Percentiles rank a stretch among this genome's conserved stretches.
These are phyloP conservation scores for Astrothelium macrocarpum DNA, from an alignment of 495 filamentous ascomycete genomes.

Conservation along the genomic window DNA sequence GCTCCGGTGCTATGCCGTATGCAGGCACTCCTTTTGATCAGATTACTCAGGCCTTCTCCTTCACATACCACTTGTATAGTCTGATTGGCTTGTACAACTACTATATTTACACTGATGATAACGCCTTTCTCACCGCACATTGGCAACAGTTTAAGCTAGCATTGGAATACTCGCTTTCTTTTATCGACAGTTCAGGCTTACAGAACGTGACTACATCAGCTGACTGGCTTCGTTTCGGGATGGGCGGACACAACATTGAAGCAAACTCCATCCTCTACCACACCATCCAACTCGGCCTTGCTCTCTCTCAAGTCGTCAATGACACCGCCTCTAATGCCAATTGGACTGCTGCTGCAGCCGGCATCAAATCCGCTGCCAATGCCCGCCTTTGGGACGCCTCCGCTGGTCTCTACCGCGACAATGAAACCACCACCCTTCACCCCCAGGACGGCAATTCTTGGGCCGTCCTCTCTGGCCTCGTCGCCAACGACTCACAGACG, in stretches of 20 bases:
- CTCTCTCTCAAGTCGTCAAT: constrained; percentile 28
- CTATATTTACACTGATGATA: constrained; percentile 26
- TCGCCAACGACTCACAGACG: constrained; percentile 18
- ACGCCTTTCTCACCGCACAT: constrained; percentile 17
- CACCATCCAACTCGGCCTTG: constrained; percentile 28
- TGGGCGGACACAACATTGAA: constrained; percentile 43
- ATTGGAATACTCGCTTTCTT: constrained; percentile 23
- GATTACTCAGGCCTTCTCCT: constrained; percentile 10
- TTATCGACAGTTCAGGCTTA: constrained; percentile 30
- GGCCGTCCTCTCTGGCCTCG: constrained; percentile 32
- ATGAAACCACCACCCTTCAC: constrained; percentile 29
- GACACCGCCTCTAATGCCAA: constrained; percentile 15
- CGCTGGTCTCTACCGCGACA: constrained; percentile 27
- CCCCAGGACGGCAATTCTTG: constrained; percentile 45
- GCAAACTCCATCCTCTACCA: constrained; percentile 32
- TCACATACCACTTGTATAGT: constrained; percentile 32
- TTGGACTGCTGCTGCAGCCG: constrained; percentile 19
- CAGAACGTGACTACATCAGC: constrained; percentile 22
- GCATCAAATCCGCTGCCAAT: constrained; percentile 27
- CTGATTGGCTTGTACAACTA: constrained; percentile 30
- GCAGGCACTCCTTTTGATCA: constrained; percentile 20
- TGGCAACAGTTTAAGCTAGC: constrained; percentile 23
- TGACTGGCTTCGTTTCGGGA: constrained; percentile 38
- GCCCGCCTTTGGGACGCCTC: constrained; percentile 23
- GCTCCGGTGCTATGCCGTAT: constrained; percentile 25